Evolutionary conservation across 2,329 filamentous ascomycete genomes (phyloP).

Genomic region (Fusarium subtropicale): DNA sequence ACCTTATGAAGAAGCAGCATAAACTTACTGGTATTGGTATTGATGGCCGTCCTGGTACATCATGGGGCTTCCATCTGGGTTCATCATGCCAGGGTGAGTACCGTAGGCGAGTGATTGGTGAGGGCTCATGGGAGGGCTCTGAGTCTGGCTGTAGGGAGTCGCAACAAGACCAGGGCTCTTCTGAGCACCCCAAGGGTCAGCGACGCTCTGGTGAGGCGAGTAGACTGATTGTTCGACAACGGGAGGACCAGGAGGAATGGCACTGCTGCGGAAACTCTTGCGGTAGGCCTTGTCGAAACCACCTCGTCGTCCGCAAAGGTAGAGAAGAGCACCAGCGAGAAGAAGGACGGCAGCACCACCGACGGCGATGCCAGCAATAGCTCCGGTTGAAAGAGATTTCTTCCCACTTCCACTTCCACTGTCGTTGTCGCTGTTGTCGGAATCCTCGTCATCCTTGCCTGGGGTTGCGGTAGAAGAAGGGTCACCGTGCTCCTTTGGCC

Average conservation of each 20-base stretch:
- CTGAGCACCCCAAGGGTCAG: conserved; percentile 35
- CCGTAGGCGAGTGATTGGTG: conserved; percentile 43
- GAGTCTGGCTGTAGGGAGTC: conserved; percentile 48
- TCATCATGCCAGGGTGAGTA: conserved; percentile 37
- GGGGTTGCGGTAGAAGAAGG: conserved; percentile 27
- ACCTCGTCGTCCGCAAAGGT: conserved; percentile 58
- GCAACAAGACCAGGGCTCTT: conserved; percentile 40
- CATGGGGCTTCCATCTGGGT: conserved; percentile 37
- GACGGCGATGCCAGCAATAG: conserved; percentile 70
- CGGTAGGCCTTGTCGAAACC: conserved; percentile 48
- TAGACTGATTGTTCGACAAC: conserved; percentile 34
- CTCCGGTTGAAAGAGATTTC: conserved; percentile 53
- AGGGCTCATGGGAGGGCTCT: conserved; percentile 51
- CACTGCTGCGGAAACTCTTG: conserved; percentile 42
- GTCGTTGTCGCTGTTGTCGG: conserved; percentile 4
- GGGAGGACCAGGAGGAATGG: conserved; percentile 17
- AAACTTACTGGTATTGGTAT: conserved; percentile 48
- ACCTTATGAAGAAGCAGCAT: background rate
- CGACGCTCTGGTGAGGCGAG: conserved; percentile 33
- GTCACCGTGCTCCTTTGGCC: conserved; percentile 60
- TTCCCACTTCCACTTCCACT: conserved; percentile 14
- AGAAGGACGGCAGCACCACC: conserved; percentile 60
- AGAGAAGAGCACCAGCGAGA: conserved; percentile 59
- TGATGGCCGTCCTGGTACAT: conserved; percentile 1
- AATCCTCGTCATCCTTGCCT: conserved; percentile 11